These are phyloP conservation scores for Melampsora americana DNA, from an alignment of 1,284 basidiomycete species.

Conservation along the genomic window DNA sequence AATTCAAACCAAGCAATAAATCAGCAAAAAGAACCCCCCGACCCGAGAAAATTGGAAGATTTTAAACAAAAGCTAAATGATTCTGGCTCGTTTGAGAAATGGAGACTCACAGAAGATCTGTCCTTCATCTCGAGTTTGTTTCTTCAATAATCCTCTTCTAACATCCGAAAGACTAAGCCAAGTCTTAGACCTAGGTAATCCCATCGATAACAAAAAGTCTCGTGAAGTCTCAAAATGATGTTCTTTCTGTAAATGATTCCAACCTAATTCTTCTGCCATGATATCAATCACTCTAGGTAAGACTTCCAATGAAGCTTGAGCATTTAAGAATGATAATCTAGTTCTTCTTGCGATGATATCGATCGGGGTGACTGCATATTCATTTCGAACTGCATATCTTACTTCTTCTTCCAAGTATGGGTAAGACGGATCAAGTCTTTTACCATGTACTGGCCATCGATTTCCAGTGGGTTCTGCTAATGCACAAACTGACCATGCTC, in stretches of 20 bases:
- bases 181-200: slow-evolving; percentile 50
- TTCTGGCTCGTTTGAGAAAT: not conserved
- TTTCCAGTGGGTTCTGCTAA: slow-evolving; percentile 74
- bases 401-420: slow-evolving; percentile 93
- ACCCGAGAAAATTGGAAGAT: not conserved
- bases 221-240: slow-evolving; percentile 61
- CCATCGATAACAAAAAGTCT: slow-evolving; percentile 57
- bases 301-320: slow-evolving; percentile 75
- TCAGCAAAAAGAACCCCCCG: not conserved
- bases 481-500: slow-evolving; percentile 88
- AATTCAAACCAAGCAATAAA: not conserved
- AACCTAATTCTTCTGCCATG: slow-evolving; percentile 80
- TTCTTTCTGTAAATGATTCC: slow-evolving; percentile 64
- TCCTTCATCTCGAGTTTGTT: slow-evolving; percentile 40
- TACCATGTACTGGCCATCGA: slow-evolving; percentile 80
- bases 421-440: slow-evolving; percentile 70
- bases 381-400: slow-evolving; percentile 80
- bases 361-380: slow-evolving; percentile 83
- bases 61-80: not conserved
- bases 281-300: slow-evolving; percentile 85
- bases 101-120: slow-evolving; percentile 41
- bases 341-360: slow-evolving; percentile 91
- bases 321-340: slow-evolving; percentile 88
- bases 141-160: slow-evolving; percentile 39
- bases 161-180: slow-evolving; percentile 44